Percentiles rank a stretch among this genome's conserved stretches.
Conservation (phyloP, 208 protist genomes). For the Trypanosoma boissoni region DNA sequence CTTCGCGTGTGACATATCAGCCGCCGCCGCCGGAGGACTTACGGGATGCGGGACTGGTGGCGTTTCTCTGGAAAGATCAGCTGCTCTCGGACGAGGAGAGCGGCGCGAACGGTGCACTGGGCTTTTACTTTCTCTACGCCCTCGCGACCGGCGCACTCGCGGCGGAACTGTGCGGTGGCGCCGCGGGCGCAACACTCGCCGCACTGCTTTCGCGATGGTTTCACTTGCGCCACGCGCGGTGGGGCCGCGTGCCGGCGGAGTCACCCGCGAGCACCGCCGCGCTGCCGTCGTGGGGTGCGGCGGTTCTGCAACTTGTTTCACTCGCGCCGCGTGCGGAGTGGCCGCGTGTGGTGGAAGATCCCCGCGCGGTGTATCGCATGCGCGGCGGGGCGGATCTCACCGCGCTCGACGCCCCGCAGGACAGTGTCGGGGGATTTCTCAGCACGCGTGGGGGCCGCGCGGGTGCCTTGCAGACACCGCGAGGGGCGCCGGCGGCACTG, state of each 20-base stretch:
- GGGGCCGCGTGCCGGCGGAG: slow-evolving; percentile 47
- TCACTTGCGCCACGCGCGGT: slow-evolving; percentile 70
- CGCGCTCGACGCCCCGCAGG: too few relatives aligned
- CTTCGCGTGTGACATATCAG: slow-evolving; percentile 49
- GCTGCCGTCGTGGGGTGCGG: slow-evolving; percentile 47
- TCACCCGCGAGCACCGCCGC: slow-evolving; percentile 35
- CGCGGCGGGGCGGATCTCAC: slow-evolving; percentile 35
- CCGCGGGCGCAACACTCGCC: slow-evolving; percentile 34
- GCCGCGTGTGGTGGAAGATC: slow-evolving; percentile 32
- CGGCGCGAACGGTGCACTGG: slow-evolving; percentile 64
- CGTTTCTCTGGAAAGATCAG: slow-evolving; percentile 62
- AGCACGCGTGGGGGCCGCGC: too few relatives aligned
- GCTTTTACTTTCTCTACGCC: slow-evolving; percentile 87
- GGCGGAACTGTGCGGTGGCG: slow-evolving; percentile 24
- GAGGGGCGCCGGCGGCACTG: slow-evolving; percentile 22
- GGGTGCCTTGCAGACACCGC: too few relatives aligned
- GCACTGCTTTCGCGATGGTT: slow-evolving; percentile 67
- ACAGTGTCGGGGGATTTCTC: too few relatives aligned
- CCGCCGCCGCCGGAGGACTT: slow-evolving; percentile 26
- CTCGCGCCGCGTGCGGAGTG: slow-evolving; percentile 38
- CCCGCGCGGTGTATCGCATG: slow-evolving; percentile 29
- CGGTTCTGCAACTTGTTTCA: slow-evolving; percentile 58
- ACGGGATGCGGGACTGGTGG: slow-evolving; percentile 40
- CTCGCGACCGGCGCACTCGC: slow-evolving; percentile 34
- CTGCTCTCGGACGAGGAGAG: slow-evolving; percentile 77